Evolutionary conservation across 179 eudicot genomes (phyloP), one percentile per base, ranked within the genome.

Genomic region (Beta corolliflora): DNA sequence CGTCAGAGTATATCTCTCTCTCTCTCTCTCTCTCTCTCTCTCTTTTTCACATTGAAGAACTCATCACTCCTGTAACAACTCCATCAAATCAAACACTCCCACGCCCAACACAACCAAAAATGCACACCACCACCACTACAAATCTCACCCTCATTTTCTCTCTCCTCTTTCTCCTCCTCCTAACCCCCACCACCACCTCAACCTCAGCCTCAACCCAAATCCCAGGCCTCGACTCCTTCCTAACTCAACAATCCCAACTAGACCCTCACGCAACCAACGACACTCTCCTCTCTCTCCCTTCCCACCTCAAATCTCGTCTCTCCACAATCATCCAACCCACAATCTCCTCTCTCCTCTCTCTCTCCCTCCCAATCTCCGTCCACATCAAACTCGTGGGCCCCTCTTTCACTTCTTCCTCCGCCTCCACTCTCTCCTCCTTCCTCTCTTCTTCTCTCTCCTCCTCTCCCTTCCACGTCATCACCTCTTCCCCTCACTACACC

Each of bases 181-280:
- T 79, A 36, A 36, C 82, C 65, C 73, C 74, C 72, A 73, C 65
- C 25, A 2, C 41, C 41, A 36, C 50, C 75, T 59, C 92, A 76
- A 60, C 85, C 25, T 82, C 41, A 2, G 1, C 50, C 75, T 63
- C 92, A 77, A 60, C 85, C 36, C 83, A 90, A 4, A 87, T 87
- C 80, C 74, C 84, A 9, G 98, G 98, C 55, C n/a, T n/a, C n/a
- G n/a, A n/a, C n/a, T n/a, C n/a, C n/a, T n/a, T n/a, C n/a, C n/a
- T n/a, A n/a, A n/a, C 86, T 72, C 90, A 88, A 12, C 95, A 93
- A 77, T 82, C 80, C 60, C 89, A 83, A 52, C 69, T 78, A 8
- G 97, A 94, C 84, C 98, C 98, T 0, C 88, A 78, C 31, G 95
- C 92, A 81, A 14, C 91, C 81, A 94, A 91, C 88, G 97, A 94